Evolutionary conservation across 2,329 filamentous ascomycete species (phyloP).

Genomic region (Plectosphaerella cucumerina): DNA sequence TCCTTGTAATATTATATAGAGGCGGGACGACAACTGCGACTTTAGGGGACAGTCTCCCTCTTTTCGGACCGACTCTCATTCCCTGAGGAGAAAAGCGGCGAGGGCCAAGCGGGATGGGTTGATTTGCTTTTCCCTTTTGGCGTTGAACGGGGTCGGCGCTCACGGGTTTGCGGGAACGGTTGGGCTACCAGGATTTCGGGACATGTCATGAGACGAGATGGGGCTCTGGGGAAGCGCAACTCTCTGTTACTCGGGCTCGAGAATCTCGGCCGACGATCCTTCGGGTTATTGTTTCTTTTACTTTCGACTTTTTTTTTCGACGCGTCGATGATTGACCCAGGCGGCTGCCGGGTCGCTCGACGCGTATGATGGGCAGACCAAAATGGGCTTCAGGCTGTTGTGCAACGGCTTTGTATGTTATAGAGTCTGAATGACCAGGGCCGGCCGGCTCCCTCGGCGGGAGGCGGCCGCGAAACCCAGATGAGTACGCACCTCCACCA

Average conservation of each 20-base stretch:
- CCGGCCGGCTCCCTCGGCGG: too few species aligned
- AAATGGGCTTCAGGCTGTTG: not conserved
- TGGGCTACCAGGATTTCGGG: not conserved
- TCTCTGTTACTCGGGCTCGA: not conserved
- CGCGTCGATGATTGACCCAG: not conserved
- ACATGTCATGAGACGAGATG: not conserved
- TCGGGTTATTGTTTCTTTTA: not conserved
- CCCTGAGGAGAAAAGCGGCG: not conserved
- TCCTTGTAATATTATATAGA: slow-evolving; percentile 30
- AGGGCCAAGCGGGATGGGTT: not conserved
- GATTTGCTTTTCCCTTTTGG: slow-evolving; percentile 1
- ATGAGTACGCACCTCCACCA: too few species aligned
- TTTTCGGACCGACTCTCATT: not conserved
- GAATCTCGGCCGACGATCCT: not conserved
- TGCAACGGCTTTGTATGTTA: not conserved
- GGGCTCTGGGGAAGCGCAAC: too few species aligned
- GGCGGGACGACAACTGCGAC: not conserved
- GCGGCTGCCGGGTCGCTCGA: not conserved
- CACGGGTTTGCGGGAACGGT: not conserved
- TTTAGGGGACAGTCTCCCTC: too few species aligned
- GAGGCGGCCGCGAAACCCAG: too few species aligned
- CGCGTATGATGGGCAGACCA: not conserved
- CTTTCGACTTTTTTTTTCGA: not conserved
- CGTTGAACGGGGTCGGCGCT: not conserved
- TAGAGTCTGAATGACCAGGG: not conserved